Evolutionary conservation across 345 rosid genomes (phyloP).

Genomic region (Clarkia xantiana): DNA sequence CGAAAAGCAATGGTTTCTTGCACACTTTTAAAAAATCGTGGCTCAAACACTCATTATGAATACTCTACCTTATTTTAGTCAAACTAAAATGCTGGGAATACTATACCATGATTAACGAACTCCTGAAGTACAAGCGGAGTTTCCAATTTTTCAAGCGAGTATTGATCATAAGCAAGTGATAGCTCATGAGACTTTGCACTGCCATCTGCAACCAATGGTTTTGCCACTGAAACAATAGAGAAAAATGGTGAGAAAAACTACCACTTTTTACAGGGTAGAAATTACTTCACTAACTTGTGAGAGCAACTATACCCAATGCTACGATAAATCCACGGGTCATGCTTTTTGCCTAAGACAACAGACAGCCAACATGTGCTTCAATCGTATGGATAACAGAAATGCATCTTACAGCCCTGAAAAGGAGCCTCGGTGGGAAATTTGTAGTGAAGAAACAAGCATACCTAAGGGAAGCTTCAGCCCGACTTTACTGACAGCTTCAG

Average conservation of each 20-base stretch:
- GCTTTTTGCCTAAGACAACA: no score
- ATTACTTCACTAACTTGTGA: neutral
- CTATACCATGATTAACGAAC: constrained; percentile 82
- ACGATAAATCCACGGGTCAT: no score
- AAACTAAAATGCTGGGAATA: neutral
- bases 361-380: neutral
- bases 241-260: neutral
- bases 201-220: constrained; percentile 83
- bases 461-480: constrained; percentile 76
- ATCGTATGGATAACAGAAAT: neutral
- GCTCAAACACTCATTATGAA: no score
- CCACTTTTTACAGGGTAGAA: neutral
- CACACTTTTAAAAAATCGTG: no score
- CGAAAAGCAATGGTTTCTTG: no score
- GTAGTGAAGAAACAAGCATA: constrained; percentile 7
- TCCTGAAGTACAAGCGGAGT: constrained; percentile 85
- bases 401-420: constrained; percentile 1
- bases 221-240: constrained; percentile 46
- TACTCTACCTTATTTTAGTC: no score
- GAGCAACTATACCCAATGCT: neutral
- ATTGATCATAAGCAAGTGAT: constrained; percentile 62
- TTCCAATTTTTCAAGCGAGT: constrained; percentile 59
- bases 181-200: constrained; percentile 75
- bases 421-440: neutral
- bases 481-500: constrained; percentile 38